A percentile compares a stretch with the other conserved stretches of the same genome.
phyloP scores from a whole-genome alignment of 768 basidiomycete genomes.

The Trametes coccinea region DNA sequence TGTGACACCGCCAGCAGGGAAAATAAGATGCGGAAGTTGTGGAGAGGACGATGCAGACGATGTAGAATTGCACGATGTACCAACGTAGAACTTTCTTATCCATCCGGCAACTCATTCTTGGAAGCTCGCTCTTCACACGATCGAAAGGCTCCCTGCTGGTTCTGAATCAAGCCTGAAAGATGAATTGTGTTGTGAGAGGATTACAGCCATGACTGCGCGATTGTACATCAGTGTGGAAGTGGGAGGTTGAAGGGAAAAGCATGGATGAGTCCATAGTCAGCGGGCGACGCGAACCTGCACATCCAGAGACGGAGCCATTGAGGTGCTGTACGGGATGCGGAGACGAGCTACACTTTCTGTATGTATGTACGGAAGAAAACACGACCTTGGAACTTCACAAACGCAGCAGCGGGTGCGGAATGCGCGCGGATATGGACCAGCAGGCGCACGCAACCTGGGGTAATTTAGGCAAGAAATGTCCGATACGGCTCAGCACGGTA shows the following conservation, averaged over 20 bases:
- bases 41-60: no score
- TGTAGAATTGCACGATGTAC: no score
- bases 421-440: background rate
- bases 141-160: background rate
- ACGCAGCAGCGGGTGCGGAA: background rate
- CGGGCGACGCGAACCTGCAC: slow-evolving; percentile 14
- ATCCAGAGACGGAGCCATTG: background rate
- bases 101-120: no score
- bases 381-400: background rate
- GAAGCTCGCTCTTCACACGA: no score
- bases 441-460: background rate
- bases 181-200: slow-evolving; percentile 9
- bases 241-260: background rate
- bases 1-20: slow-evolving; percentile 1
- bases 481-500: no score
- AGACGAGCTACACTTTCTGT: background rate
- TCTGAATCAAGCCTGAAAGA: slow-evolving; percentile 12
- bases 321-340: background rate
- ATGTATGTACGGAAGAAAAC: background rate
- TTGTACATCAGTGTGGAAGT: slow-evolving; percentile 17
- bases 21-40: no score
- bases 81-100: no score
- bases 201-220: slow-evolving; percentile 20
- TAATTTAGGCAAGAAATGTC: background rate
- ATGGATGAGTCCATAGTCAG: slow-evolving; percentile 6